Percentiles rank a stretch among this genome's conserved stretches.
These are phyloP conservation scores for Bidens hawaiensis DNA, from an alignment of 140 eudicot genomes.

Conservation along the genomic window DNA sequence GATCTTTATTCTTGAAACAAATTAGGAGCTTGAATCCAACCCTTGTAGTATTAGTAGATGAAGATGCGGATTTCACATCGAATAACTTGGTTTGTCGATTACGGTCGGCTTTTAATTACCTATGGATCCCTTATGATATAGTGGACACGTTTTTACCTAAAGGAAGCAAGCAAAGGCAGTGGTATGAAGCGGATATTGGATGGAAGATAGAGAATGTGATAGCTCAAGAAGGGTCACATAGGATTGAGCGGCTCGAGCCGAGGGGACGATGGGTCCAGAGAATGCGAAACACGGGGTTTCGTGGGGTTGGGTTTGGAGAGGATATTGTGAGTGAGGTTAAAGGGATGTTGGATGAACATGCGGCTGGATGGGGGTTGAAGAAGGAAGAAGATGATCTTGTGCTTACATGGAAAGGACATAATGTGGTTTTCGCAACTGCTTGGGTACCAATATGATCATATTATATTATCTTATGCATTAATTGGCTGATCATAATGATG, in stretches of 20 bases:
- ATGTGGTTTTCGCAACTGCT: constrained; percentile 89
- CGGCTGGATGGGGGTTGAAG: constrained; percentile 98
- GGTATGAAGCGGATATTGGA: constrained; percentile 86
- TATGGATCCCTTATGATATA: constrained; percentile 92
- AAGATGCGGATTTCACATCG: constrained; percentile 87
- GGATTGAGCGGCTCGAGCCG: constrained; percentile 83
- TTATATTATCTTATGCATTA: neutral
- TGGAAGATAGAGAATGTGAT: constrained; percentile 95
- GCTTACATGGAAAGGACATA: constrained; percentile 98
- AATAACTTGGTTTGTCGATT: constrained; percentile 50
- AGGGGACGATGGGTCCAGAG: constrained; percentile 67
- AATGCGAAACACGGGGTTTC: constrained; percentile 63
- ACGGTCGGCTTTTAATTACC: constrained; percentile 74
- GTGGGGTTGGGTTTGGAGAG: constrained; percentile 56
- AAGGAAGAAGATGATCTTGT: constrained; percentile 91
- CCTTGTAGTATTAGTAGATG: constrained; percentile 69
- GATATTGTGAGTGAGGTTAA: constrained; percentile 74
- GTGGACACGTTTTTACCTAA: constrained; percentile 77
- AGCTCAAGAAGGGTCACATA: constrained; percentile 61
- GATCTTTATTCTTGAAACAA: constrained; percentile 58
- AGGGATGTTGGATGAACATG: constrained; percentile 87
- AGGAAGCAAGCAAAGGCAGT: constrained; percentile 72
- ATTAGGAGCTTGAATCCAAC: constrained; percentile 61
- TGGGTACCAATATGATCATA: constrained; percentile 65
- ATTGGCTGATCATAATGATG: constrained; percentile 8